Base-by-base conservation (phyloP, 2,329 filamentous ascomycete species). In the Aspergillaceae sp. region DNA sequence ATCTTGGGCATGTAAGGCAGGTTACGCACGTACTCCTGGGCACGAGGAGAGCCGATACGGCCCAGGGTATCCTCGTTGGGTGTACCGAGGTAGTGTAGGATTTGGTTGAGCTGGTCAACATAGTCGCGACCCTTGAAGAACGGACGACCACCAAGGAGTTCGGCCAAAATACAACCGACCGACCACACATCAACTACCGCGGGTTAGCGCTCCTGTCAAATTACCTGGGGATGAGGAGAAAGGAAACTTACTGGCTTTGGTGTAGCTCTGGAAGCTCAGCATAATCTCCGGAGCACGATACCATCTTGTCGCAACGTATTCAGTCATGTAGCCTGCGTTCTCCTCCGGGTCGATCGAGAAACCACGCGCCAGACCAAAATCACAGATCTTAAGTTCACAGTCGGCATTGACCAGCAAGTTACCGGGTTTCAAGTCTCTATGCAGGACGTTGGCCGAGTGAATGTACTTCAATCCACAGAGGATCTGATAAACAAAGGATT, bases 81-180 rank as follows among this genome's bases (percentile, higher is more conserved):
- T 1, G 91, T 98, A 53, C 92, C 92, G 45, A 98, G 84, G 66
- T 94, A 96, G 75, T 97, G 90, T 46, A 98, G 79, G 63, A 98
- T 98, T 73, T 98, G 92, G 77, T 98, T 98, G 55, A 98, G 82
- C 75, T 98, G 92, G 71, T 98, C 92, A 68, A 98, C 92, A 63
- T 98, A 98, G 74, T 98, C 92, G 51, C 92, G 87, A 48, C 92
- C 92, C 74, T 98, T 98, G 79, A 98, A 97, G 78, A 98, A 98
- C 38, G 92, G 92, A 49, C 94, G 86, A 49, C 92, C 91, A 52
- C 92, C 92, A 33, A 98, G 82, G 8, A 98, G 82, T 70, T 98
- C 92, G 45, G 92, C 92, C 45, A 98, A 80, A 60, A 98, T 98
- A 65, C 92, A 98, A 51, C 92, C 92, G 38, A 98, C 91, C 6